phyloP scores from a whole-genome alignment of 208 protist species.

The Jaenimonas drosophilae region DNA sequence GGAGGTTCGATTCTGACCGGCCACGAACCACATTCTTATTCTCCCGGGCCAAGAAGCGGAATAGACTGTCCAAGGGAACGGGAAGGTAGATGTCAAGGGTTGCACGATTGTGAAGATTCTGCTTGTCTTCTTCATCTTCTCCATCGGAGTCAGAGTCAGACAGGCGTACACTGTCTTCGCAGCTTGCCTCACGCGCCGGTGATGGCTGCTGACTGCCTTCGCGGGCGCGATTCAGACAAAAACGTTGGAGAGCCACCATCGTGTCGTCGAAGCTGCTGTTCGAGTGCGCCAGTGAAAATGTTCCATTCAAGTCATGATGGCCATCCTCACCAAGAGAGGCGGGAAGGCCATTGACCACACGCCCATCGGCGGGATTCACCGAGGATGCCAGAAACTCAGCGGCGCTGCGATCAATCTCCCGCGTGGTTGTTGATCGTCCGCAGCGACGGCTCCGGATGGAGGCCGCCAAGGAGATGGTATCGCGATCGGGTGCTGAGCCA shows the following conservation, averaged over 20 bases:
- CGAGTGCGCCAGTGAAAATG: no score
- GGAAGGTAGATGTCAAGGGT: slow-evolving; percentile 79
- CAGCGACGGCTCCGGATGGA: slow-evolving; percentile 4
- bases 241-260: slow-evolving; percentile 15
- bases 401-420: no score
- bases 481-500: no score
- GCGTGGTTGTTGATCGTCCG: no score
- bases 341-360: no score
- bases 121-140: slow-evolving; percentile 63
- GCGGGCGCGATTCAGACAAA: slow-evolving; percentile 4
- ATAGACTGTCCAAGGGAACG: slow-evolving; percentile 51
- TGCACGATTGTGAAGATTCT: slow-evolving; percentile 76
- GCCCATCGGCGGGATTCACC: slow-evolving; percentile 58
- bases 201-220: slow-evolving; percentile 9
- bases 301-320: no score
- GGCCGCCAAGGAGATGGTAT: no score
- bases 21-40: slow-evolving; percentile 10
- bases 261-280: slow-evolving; percentile 24
- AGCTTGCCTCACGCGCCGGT: background rate
- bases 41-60: slow-evolving; percentile 55
- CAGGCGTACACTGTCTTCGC: no score
- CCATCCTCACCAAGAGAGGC: no score
- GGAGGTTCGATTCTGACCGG: background rate
- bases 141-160: slow-evolving; percentile 20
- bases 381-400: slow-evolving; percentile 20